Evolutionary conservation across 2,329 filamentous ascomycete genomes (phyloP).

Genomic region (Neurospora sp.): DNA sequence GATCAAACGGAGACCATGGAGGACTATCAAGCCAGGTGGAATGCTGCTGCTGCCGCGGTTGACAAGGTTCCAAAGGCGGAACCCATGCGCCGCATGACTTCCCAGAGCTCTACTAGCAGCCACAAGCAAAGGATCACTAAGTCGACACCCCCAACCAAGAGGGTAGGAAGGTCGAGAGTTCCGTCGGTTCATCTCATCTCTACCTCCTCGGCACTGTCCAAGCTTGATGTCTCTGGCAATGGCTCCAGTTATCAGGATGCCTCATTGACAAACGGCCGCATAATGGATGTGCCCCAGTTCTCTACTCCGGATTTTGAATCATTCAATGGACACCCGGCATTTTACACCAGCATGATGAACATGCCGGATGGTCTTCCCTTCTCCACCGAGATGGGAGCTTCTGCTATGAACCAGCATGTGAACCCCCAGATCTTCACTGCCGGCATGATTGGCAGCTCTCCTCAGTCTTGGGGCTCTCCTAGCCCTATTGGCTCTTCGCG

Average conservation of each 20-base stretch:
- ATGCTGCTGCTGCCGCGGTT: constrained; percentile 27
- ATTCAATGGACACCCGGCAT: constrained; percentile 27
- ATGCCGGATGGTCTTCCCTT: constrained; percentile 35
- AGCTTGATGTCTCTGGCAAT: constrained; percentile 45
- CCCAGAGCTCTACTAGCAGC: constrained; percentile 35
- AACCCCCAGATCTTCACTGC: constrained; percentile 48
- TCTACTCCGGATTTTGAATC: constrained; percentile 41
- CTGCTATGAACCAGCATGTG: constrained; percentile 40
- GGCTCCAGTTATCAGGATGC: constrained; percentile 32
- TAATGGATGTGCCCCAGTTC: constrained; percentile 42
- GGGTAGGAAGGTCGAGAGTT: constrained; percentile 30
- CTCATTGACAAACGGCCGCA: constrained; percentile 26
- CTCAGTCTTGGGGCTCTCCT: constrained; percentile 43
- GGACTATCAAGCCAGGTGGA: constrained; percentile 40
- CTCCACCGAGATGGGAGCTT: constrained; percentile 28
- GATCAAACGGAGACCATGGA: constrained; percentile 37
- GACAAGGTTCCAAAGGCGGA: constrained; percentile 28
- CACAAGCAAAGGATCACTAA: constrained; percentile 35
- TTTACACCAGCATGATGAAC: constrained; percentile 39
- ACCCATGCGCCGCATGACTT: constrained; percentile 36
- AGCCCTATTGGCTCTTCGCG: constrained; percentile 41
- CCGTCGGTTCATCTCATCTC: constrained; percentile 37
- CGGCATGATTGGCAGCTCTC: constrained; percentile 38
- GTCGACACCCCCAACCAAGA: constrained; percentile 28
- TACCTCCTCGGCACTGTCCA: constrained; percentile 38